Base-by-base conservation (phyloP, 2,329 filamentous ascomycete genomes). In the Ophiognomonia clavigignenti-juglandacearum region DNA sequence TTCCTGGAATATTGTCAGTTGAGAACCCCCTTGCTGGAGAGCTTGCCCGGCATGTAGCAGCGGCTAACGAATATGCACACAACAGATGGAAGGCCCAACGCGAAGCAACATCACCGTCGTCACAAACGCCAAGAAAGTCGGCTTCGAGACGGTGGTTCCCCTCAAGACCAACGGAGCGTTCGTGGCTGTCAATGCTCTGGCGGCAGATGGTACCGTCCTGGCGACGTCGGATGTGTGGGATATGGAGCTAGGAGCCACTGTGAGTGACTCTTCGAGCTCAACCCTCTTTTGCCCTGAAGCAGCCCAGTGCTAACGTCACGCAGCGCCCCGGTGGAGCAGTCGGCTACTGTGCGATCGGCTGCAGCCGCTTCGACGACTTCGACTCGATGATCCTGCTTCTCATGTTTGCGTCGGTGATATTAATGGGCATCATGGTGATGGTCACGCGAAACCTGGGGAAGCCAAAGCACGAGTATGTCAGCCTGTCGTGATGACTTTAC, bases 1-100 rank as follows among this genome's bases (percentile, higher is more conserved):
- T 11, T 47, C 45, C 13, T 57, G 54, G 52, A 48, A 50, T 40
- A 38, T 53, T 22, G 47, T 50, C 23, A 51, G 48, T 41, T 20
- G 10, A 19, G 9, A n/a, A n/a, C n/a, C n/a, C n/a, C n/a, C 3
- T 4, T 11, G 6, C 40, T 40, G n/a, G 27, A 6, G 16, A 22
- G 10, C 26, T 18, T 8, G 16, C 2, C 27, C 6, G 18, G 19
- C 13, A 7, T 29, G 4, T 29, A 5, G 18, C 13, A 6, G 4
- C 9, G n/a, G n/a, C n/a, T n/a, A n/a, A n/a, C n/a, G n/a, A n/a
- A n/a, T n/a, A n/a, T n/a, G n/a, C n/a, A n/a, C n/a, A 10, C 19
- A 10, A 42, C 16, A 50, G 49, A 45, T 51, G 49, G 49, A 51
- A 29, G 49, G 49, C 4, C 36, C 45, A 27, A 18, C 14, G 3